Percentiles rank a stretch among this genome's conserved stretches.
phyloP scores from a whole-genome alignment of 2,329 filamentous ascomycete species.

The Juglanconis sp. region DNA sequence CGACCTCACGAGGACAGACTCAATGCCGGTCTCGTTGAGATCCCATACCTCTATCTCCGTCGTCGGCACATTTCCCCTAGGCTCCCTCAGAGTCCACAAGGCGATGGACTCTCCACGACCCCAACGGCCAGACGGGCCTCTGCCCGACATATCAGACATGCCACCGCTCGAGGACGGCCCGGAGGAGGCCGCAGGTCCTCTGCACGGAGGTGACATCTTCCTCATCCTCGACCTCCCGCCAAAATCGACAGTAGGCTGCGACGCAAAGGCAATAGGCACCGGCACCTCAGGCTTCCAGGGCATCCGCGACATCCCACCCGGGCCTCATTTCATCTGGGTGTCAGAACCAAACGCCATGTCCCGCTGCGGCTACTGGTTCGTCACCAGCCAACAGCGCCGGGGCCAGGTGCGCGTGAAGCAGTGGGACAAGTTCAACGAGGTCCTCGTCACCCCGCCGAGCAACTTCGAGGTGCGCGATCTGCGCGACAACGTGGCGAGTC shows the following conservation, averaged over 20 bases:
- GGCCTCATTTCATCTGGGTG: conserved; percentile 59
- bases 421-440: conserved; percentile 56
- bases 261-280: conserved; percentile 46
- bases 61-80: conserved; percentile 39
- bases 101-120: conserved; percentile 25
- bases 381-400: conserved; percentile 27
- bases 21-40: conserved; percentile 26
- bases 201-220: conserved; percentile 39
- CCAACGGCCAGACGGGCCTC: conserved; percentile 7
- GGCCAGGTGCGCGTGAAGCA: conserved; percentile 44
- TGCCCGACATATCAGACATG: conserved; percentile 9
- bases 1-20: conserved; percentile 35
- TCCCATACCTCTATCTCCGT: conserved; percentile 37
- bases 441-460: conserved; percentile 45
- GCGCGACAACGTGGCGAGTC: conserved; percentile 35
- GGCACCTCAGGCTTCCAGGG: conserved; percentile 44
- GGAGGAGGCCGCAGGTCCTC: not conserved
- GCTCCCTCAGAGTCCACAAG: conserved; percentile 39
- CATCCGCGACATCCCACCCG: conserved; percentile 51
- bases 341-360: conserved; percentile 46
- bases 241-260: conserved; percentile 51
- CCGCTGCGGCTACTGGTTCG: conserved; percentile 58
- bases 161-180: conserved; percentile 6
- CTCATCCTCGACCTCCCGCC: conserved; percentile 50
- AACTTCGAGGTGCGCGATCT: conserved; percentile 44